A percentile compares a stretch with the other conserved stretches of the same genome.
Evolutionary conservation across 1,284 basidiomycete species (phyloP).

Genomic region (Ustilago crameri): DNA sequence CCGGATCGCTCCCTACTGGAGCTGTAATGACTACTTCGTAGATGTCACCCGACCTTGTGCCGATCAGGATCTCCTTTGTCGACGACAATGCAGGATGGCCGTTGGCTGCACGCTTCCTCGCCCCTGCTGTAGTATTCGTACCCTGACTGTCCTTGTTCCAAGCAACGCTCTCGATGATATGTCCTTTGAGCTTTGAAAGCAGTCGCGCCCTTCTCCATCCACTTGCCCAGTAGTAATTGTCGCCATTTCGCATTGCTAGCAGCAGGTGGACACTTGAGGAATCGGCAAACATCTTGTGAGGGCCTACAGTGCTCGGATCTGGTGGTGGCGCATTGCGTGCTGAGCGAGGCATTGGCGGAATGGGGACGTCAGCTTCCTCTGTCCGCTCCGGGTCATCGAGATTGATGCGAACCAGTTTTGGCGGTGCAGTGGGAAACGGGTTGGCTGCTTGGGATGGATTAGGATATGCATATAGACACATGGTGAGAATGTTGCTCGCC

Average conservation of each 20-base stretch:
- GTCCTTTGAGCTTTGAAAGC: conserved; percentile 77
- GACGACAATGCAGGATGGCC: conserved; percentile 17
- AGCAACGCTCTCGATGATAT: conserved; percentile 85
- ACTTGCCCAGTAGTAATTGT: conserved; percentile 84
- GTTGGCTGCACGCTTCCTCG: conserved; percentile 16
- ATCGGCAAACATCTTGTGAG: conserved; percentile 71
- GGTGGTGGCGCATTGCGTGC: conserved; percentile 44
- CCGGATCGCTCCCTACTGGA: conserved; percentile 67
- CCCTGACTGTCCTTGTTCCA: conserved; percentile 75
- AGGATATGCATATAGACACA: conserved; percentile 59
- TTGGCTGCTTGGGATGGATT: conserved; percentile 19
- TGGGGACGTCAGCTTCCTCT: conserved; percentile 60
- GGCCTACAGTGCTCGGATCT: conserved; percentile 47
- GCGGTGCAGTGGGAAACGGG: conserved; percentile 35
- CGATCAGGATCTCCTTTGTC: conserved; percentile 88
- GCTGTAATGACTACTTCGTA: conserved; percentile 77
- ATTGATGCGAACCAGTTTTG: conserved; percentile 62
- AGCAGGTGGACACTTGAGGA: conserved; percentile 90
- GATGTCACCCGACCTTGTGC: conserved; percentile 71
- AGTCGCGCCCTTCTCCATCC: conserved; percentile 59
- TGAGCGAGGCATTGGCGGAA: conserved; percentile 50
- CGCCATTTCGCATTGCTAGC: conserved; percentile 84
- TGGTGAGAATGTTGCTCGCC: conserved; percentile 62
- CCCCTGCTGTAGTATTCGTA: background rate
- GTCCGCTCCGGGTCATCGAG: conserved; percentile 64